Percentiles rank a stretch among this genome's conserved stretches.
Evolutionary conservation across 306 rosid species (phyloP).

Genomic region (Trifolium fragiferum): DNA sequence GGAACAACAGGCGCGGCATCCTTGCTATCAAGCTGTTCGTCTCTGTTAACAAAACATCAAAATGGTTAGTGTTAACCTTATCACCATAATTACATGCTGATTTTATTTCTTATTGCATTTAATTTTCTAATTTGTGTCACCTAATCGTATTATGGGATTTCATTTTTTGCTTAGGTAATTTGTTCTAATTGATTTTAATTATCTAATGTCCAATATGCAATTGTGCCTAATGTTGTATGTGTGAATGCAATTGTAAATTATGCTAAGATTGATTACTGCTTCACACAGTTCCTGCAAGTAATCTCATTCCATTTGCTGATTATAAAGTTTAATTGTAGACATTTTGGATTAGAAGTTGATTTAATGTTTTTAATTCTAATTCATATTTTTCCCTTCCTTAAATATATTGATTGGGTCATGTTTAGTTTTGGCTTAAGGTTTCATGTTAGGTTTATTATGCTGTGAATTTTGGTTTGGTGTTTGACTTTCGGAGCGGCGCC

Average conservation of each 20-base stretch:
- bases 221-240: too few species aligned
- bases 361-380: background rate
- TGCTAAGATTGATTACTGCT: too few species aligned
- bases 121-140: too few species aligned
- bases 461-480: background rate
- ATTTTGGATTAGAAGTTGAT: background rate
- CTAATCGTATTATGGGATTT: background rate
- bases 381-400: background rate
- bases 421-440: background rate
- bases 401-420: background rate
- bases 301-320: background rate
- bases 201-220: too few species aligned
- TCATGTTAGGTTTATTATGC: background rate
- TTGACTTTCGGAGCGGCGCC: background rate
- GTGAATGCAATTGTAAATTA: too few species aligned
- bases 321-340: background rate
- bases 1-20: background rate
- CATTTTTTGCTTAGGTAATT: background rate
- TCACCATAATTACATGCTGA: too few species aligned
- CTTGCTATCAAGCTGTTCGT: background rate
- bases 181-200: too few species aligned
- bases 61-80: slow-evolving; percentile 16
- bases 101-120: too few species aligned
- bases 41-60: background rate
- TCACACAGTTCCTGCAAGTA: too few species aligned